Evolutionary conservation across 2,329 filamentous ascomycete genomes (phyloP).

Genomic region (Bipolaris gigantea): DNA sequence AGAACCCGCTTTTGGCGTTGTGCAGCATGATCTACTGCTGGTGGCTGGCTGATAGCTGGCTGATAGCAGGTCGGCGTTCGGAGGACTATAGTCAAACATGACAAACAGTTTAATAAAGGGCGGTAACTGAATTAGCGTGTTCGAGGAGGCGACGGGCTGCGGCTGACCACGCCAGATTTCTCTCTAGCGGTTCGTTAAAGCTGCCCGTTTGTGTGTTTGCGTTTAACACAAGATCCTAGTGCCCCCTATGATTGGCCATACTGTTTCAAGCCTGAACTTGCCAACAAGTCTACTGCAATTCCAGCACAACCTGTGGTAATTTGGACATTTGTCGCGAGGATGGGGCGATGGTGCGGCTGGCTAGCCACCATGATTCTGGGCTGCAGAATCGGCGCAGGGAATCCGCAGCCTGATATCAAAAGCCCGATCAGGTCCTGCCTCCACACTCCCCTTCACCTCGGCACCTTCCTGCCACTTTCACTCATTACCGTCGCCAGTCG

Average conservation of each 20-base stretch:
- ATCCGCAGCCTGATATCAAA: not conserved
- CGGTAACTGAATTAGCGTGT: slow-evolving; percentile 36
- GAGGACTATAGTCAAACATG: not conserved
- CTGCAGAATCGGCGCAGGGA: not conserved
- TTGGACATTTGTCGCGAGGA: not conserved
- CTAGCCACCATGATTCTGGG: not conserved
- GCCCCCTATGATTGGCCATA: slow-evolving; percentile 28
- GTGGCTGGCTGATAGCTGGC: slow-evolving; percentile 1
- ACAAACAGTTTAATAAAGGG: slow-evolving; percentile 21
- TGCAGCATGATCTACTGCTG: not conserved
- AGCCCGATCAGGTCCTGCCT: not conserved
- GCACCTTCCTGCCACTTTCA: slow-evolving; percentile 30
- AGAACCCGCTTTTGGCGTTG: not conserved
- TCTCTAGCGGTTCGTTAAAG: slow-evolving; percentile 23
- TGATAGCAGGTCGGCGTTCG: slow-evolving; percentile 6
- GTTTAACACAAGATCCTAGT: slow-evolving; percentile 21
- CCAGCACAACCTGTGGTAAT: not conserved
- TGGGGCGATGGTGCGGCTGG: not conserved
- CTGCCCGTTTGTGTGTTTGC: slow-evolving; percentile 34
- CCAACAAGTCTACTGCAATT: slow-evolving; percentile 7
- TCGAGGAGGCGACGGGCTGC: slow-evolving; percentile 20
- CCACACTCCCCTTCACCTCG: slow-evolving; percentile 16
- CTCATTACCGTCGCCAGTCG: slow-evolving; percentile 45
- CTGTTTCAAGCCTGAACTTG: slow-evolving; percentile 24
- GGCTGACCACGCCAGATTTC: slow-evolving; percentile 21